Evolutionary conservation across 129 eudicot genomes (phyloP).

Genomic region (Erigeron canadensis): DNA sequence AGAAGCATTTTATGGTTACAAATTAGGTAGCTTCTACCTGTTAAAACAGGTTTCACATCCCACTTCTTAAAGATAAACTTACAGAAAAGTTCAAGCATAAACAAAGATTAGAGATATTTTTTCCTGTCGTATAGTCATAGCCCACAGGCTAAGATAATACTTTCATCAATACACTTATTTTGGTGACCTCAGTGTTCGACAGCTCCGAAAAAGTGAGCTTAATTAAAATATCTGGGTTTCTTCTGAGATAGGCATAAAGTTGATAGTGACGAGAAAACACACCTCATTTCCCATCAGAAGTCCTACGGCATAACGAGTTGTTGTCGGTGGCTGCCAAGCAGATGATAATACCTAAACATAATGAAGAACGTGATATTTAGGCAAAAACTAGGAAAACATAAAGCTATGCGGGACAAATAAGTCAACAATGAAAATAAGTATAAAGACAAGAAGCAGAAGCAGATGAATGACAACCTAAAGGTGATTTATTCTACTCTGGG

Average conservation of each 20-base stretch:
- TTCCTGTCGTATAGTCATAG: not conserved
- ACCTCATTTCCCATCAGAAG: slow-evolving; percentile 72
- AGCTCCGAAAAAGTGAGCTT: not conserved
- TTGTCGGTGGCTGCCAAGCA: slow-evolving; percentile 46
- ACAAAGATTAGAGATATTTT: not conserved
- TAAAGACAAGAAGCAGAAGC: not conserved
- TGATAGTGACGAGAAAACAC: slow-evolving; percentile 5
- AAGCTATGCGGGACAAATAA: not conserved
- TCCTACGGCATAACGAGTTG: slow-evolving; percentile 65
- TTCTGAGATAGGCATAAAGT: too few species aligned
- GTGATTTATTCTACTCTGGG: not conserved
- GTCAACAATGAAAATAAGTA: not conserved
- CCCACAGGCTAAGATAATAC: too few species aligned
- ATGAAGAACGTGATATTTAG: slow-evolving; percentile 14
- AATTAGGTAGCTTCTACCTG: not conserved
- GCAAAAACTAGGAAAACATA: not conserved
- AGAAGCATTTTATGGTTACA: slow-evolving; percentile 15
- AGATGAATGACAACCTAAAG: not conserved
- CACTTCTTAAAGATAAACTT: not conserved
- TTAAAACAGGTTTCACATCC: not conserved
- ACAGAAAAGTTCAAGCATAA: not conserved
- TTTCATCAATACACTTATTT: too few species aligned
- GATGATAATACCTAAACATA: slow-evolving; percentile 59
- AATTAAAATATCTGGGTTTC: not conserved
- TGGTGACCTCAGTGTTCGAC: too few species aligned